A percentile compares a stretch with the other conserved stretches of the same genome.
Conservation (phyloP, 2,329 filamentous ascomycete species). For the Pseudocercospora vitis region DNA sequence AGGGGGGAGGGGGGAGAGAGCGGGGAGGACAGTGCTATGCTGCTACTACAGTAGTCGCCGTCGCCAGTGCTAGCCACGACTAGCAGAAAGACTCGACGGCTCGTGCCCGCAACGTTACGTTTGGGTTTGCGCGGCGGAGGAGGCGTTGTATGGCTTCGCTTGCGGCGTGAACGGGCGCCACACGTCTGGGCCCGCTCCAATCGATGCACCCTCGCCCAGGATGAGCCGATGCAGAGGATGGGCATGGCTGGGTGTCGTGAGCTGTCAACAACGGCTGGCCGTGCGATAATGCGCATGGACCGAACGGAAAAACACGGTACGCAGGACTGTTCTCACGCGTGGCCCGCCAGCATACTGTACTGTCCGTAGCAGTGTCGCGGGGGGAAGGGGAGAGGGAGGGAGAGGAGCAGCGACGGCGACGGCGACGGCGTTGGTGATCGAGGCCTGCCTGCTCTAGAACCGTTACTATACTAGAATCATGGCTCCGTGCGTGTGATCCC, state of each 20-base stretch:
- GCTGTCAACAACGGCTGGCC: slow-evolving; percentile 1
- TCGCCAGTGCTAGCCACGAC: background rate
- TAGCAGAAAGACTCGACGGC: background rate
- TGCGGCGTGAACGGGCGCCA: background rate
- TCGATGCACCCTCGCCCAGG: background rate
- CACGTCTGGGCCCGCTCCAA: slow-evolving; percentile 3
- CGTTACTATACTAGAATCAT: slow-evolving; percentile 2
- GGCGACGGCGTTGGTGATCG: too few relatives aligned
- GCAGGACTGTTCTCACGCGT: too few relatives aligned
- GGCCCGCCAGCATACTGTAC: too few relatives aligned
- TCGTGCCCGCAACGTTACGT: background rate
- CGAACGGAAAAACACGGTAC: background rate
- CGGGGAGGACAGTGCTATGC: too few relatives aligned
- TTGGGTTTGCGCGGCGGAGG: background rate
- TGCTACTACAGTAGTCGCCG: background rate
- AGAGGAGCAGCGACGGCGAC: background rate
- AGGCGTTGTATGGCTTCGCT: slow-evolving; percentile 6
- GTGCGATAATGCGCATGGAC: background rate
- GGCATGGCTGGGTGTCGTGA: slow-evolving; percentile 1
- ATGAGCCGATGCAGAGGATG: background rate
- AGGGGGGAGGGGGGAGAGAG: too few relatives aligned
- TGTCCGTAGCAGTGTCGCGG: background rate
- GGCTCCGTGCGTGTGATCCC: slow-evolving; percentile 1
- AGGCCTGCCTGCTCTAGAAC: background rate
- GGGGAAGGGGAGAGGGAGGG: background rate